phyloP scores from a whole-genome alignment of 2,329 filamentous ascomycete genomes.

The Drechslera avenae region DNA sequence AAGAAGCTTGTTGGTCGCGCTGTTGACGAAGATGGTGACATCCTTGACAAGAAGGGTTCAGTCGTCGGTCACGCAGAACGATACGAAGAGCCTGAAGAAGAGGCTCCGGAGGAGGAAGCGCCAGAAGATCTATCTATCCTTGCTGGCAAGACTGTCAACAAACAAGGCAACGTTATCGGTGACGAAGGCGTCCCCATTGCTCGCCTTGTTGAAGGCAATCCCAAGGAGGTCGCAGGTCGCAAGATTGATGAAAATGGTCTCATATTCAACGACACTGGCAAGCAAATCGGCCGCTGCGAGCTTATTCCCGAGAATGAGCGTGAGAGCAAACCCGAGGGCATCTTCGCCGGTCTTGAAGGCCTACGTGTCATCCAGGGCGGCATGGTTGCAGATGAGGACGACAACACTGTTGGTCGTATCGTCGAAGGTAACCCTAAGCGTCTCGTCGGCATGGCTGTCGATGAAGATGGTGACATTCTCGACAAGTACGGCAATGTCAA shows the following conservation, averaged over 20 bases:
- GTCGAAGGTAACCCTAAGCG: slow-evolving; percentile 65
- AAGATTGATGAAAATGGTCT: slow-evolving; percentile 75
- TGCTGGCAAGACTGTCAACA: slow-evolving; percentile 56
- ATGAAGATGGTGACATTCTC: slow-evolving; percentile 67
- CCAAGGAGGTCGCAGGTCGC: slow-evolving; percentile 67
- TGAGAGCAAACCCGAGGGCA: slow-evolving; percentile 56
- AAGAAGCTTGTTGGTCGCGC: slow-evolving; percentile 58
- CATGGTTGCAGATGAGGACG: slow-evolving; percentile 57
- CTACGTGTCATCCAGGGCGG: slow-evolving; percentile 56
- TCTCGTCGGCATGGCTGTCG: slow-evolving; percentile 63
- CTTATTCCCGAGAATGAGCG: slow-evolving; percentile 70
- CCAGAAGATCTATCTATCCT: slow-evolving; percentile 54
- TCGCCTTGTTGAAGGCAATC: slow-evolving; percentile 69
- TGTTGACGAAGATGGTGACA: slow-evolving; percentile 59
- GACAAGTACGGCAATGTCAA: slow-evolving; percentile 67
- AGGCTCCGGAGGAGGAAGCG: slow-evolving; percentile 50
- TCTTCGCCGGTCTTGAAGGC: slow-evolving; percentile 57
- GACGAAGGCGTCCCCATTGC: slow-evolving; percentile 61
- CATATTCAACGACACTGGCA: slow-evolving; percentile 73
- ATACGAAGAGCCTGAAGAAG: slow-evolving; percentile 69
- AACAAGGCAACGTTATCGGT: slow-evolving; percentile 57
- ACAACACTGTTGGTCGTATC: slow-evolving; percentile 59
- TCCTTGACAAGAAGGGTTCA: slow-evolving; percentile 59
- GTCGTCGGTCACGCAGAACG: slow-evolving; percentile 59
- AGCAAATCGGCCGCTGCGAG: slow-evolving; percentile 70